Percentiles rank a stretch among this genome's conserved stretches.
phyloP scores from a whole-genome alignment of 495 filamentous ascomycete genomes.

The Penicillium samsonianum region DNA sequence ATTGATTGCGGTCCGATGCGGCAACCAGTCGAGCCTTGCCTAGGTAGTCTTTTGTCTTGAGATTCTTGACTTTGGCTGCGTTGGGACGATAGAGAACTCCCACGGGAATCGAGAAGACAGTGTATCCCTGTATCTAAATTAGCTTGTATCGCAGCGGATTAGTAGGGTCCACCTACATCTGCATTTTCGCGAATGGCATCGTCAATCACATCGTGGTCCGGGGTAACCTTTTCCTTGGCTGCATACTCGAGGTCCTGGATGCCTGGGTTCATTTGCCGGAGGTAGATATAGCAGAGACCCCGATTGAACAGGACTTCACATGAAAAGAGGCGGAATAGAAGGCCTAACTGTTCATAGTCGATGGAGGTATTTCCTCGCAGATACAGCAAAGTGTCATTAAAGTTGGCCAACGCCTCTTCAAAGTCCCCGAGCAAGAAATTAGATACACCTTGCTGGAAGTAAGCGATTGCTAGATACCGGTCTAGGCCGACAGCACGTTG shows the following conservation, averaged over 20 bases:
- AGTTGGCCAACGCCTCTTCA: slow-evolving; percentile 95
- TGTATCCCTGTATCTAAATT: slow-evolving; percentile 72
- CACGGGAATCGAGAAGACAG: slow-evolving; percentile 97
- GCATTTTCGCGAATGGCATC: slow-evolving; percentile 93
- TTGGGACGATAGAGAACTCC: slow-evolving; percentile 94
- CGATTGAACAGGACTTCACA: slow-evolving; percentile 99
- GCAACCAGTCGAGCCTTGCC: slow-evolving; percentile 94
- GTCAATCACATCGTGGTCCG: slow-evolving; percentile 96
- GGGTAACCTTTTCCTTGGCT: slow-evolving; percentile 92
- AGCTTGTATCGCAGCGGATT: not conserved
- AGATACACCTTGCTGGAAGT: slow-evolving; percentile 98
- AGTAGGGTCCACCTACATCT: slow-evolving; percentile 62
- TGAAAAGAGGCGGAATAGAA: slow-evolving; percentile 94
- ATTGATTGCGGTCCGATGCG: slow-evolving; percentile 65
- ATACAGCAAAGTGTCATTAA: slow-evolving; percentile 96
- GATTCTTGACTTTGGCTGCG: slow-evolving; percentile 95
- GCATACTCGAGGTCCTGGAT: slow-evolving; percentile 91
- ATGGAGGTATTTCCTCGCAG: slow-evolving; percentile 95
- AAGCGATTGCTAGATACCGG: slow-evolving; percentile 94
- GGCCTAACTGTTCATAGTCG: slow-evolving; percentile 95
- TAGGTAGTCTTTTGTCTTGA: slow-evolving; percentile 95
- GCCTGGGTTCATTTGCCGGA: slow-evolving; percentile 84
- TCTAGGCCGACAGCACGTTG: slow-evolving; percentile 86
- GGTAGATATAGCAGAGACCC: slow-evolving; percentile 95
- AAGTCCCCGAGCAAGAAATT: slow-evolving; percentile 98